Percentiles rank a stretch among this genome's conserved stretches.
These are phyloP conservation scores for Candida coquimbonensis DNA, from an alignment of 805 yeast species.

Conservation along the genomic window DNA sequence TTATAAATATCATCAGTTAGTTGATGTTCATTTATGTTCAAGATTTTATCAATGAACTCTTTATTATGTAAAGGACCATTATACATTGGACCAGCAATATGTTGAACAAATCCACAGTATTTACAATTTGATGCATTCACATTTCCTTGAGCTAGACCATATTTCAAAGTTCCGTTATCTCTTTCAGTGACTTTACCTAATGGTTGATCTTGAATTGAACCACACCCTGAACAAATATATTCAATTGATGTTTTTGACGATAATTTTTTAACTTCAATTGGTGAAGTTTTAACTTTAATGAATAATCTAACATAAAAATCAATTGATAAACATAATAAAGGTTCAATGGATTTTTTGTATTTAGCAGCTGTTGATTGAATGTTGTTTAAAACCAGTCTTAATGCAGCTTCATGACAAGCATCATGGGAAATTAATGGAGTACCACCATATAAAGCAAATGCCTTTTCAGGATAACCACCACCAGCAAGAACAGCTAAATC, in stretches of 20 bases:
- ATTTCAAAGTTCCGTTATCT: slow-evolving; percentile 40
- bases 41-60: slow-evolving; percentile 57
- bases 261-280: slow-evolving; percentile 73
- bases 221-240: slow-evolving; percentile 85
- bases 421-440: slow-evolving; percentile 66
- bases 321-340: slow-evolving; percentile 75
- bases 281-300: slow-evolving; percentile 69
- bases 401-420: slow-evolving; percentile 88
- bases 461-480: slow-evolving; percentile 92
- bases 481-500: slow-evolving; percentile 96
- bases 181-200: slow-evolving; percentile 56
- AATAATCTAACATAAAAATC: slow-evolving; percentile 90
- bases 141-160: slow-evolving; percentile 57
- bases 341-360: slow-evolving; percentile 82
- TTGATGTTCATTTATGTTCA: slow-evolving; percentile 41
- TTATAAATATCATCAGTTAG: slow-evolving; percentile 56
- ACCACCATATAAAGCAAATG: slow-evolving; percentile 93
- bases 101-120: slow-evolving; percentile 63
- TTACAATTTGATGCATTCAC: slow-evolving; percentile 50
- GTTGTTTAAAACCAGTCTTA: slow-evolving; percentile 72
- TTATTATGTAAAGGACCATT: slow-evolving; percentile 69
- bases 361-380: slow-evolving; percentile 82
- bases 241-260: slow-evolving; percentile 72
- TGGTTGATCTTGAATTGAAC: slow-evolving; percentile 60
- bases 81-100: slow-evolving; percentile 97